Evolutionary conservation across 257 asterid species (phyloP).

Genomic region (Orobanche coerulescens): DNA sequence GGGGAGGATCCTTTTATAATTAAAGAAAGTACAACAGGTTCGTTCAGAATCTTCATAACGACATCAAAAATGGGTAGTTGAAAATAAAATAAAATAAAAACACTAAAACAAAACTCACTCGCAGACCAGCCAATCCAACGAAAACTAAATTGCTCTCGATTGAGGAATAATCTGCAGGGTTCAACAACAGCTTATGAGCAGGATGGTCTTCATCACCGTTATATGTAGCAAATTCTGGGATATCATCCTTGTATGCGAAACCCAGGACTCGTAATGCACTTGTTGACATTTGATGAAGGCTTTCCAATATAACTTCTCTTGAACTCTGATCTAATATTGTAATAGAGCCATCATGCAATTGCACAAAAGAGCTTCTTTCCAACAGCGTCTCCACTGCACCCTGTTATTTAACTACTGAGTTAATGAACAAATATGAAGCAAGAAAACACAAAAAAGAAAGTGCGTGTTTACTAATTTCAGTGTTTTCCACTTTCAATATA

Average conservation of each 20-base stretch:
- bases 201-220: slow-evolving; percentile 96
- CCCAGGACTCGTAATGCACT: slow-evolving; percentile 87
- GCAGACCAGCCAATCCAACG: slow-evolving; percentile 87
- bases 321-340: slow-evolving; percentile 46
- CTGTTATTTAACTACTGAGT: slow-evolving; percentile 29
- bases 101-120: slow-evolving; percentile 50
- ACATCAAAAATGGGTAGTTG: background rate
- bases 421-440: slow-evolving; percentile 12
- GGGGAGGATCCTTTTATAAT: slow-evolving; percentile 78
- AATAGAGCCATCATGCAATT: slow-evolving; percentile 75
- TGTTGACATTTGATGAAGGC: slow-evolving; percentile 76
- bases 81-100: background rate
- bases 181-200: slow-evolving; percentile 69
- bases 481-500: background rate
- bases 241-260: slow-evolving; percentile 74
- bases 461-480: background rate
- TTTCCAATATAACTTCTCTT: slow-evolving; percentile 46
- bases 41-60: background rate
- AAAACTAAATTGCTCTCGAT: slow-evolving; percentile 82
- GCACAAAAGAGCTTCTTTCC: slow-evolving; percentile 89
- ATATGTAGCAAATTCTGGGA: slow-evolving; percentile 65
- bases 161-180: slow-evolving; percentile 77
- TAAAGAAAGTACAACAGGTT: slow-evolving; percentile 2
- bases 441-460: background rate
- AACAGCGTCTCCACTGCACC: slow-evolving; percentile 92